phyloP scores from a whole-genome alignment of 108 stramenopile genomes.

The Parietichytrium sp. region DNA sequence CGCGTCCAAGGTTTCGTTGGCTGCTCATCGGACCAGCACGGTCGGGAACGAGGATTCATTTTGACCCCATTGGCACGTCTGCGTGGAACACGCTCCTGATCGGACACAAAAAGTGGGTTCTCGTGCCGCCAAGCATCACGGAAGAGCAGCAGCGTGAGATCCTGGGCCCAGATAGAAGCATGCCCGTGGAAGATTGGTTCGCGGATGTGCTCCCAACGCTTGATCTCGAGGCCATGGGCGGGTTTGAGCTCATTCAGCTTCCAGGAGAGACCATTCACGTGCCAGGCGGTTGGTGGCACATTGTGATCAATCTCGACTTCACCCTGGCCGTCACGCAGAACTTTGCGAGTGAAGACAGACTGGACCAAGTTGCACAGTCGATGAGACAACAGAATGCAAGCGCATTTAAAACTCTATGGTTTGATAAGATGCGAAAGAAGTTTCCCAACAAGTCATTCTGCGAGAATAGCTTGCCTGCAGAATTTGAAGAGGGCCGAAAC shows the following conservation, averaged over 20 bases:
- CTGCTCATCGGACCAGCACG: conserved; percentile 86
- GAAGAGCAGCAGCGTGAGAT: conserved; percentile 77
- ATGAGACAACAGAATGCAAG: conserved; percentile 54
- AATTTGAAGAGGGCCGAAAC: neutral
- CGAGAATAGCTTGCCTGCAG: neutral
- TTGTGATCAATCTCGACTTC: conserved; percentile 89
- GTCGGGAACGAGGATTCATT: conserved; percentile 87
- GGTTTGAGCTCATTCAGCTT: conserved; percentile 89
- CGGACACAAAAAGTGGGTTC: conserved; percentile 93
- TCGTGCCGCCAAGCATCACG: conserved; percentile 87
- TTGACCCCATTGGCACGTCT: conserved; percentile 89
- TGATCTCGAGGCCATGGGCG: conserved; percentile 38
- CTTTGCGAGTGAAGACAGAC: conserved; percentile 82
- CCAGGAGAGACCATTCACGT: conserved; percentile 92
- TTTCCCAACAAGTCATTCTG: too few relatives aligned
- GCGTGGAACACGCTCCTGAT: conserved; percentile 95
- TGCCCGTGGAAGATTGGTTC: conserved; percentile 76
- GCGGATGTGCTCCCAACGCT: conserved; percentile 25
- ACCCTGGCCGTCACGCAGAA: conserved; percentile 96
- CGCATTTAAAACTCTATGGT: neutral
- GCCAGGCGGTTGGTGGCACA: conserved; percentile 98
- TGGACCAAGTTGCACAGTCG: conserved; percentile 83
- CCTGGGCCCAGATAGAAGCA: conserved; percentile 56
- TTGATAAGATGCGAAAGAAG: neutral
- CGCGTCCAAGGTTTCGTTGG: conserved; percentile 99